phyloP scores from a whole-genome alignment of 352 stramenopile species.

The Pythium dissotocum region DNA sequence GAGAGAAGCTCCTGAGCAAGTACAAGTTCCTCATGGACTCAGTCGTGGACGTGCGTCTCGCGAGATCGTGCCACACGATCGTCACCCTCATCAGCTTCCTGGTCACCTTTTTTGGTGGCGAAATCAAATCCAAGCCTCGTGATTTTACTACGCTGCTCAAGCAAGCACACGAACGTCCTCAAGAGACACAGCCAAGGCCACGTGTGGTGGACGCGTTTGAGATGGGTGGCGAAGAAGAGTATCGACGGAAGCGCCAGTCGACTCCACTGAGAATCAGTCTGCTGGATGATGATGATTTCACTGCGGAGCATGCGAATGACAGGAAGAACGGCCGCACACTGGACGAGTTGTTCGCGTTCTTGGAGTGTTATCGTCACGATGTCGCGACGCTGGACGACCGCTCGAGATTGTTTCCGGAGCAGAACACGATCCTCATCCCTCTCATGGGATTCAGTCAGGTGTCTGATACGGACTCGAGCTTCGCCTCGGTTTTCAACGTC shows the following conservation, averaged over 20 bases:
- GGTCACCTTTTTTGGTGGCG: constrained; percentile 36
- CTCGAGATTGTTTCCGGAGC: constrained; percentile 33
- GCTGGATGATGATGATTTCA: not conserved
- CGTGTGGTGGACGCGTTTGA: constrained; percentile 9
- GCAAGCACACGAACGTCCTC: not conserved
- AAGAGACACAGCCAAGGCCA: not conserved
- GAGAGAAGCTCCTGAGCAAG: constrained; percentile 56
- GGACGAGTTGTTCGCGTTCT: constrained; percentile 35
- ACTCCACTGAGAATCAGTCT: constrained; percentile 21
- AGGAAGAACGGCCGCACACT: constrained; percentile 17
- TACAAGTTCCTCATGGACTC: constrained; percentile 72
- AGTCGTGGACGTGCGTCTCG: constrained; percentile 59
- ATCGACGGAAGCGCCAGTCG: constrained; percentile 20
- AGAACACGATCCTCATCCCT: constrained; percentile 36
- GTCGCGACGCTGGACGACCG: constrained; percentile 29
- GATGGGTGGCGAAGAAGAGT: constrained; percentile 14
- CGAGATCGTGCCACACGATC: constrained; percentile 54
- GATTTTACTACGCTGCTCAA: not conserved
- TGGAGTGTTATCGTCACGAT: constrained; percentile 35
- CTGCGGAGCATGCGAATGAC: not conserved
- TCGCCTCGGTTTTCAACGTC: constrained; percentile 22
- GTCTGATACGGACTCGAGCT: constrained; percentile 13
- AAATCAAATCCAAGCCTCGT: constrained; percentile 10
- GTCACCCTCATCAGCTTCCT: constrained; percentile 67
- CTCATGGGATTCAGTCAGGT: constrained; percentile 31